Evolutionary conservation across 441 rosid species (phyloP), one percentile per base, ranked within the genome.

Genomic region (Erodium texanum): DNA sequence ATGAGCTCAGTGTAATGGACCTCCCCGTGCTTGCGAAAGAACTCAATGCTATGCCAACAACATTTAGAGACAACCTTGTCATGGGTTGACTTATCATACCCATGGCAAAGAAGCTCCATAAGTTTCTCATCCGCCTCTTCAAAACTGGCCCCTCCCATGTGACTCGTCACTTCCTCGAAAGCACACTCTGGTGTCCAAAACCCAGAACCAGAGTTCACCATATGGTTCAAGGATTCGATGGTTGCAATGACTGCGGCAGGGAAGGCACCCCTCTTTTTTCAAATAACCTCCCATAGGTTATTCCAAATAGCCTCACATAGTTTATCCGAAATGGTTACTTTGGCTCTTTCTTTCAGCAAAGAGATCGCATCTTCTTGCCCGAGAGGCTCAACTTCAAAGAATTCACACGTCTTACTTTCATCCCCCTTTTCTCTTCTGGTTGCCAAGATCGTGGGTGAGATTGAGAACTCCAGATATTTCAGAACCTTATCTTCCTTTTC

Each of bases 1-100:
- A 86, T 85, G 83, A 86, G 68, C 65, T 84, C 85, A 62, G 77
- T 78, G 73, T 74, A 85, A 76, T 86, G 80, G 67, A 83, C 76
- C 1, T 76, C 50, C 22, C 77, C 78, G 74, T 68, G 78, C 1
- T 54, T 72, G 64, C 3, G 6, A 65, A 75, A 79, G 52, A 81
- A 79, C 50, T 75, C 77, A 66, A 73, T 78, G 72, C 84, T 79
- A 24, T 86, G 83, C 84, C 89, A 84, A 54, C 72, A 85, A 73
- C 89, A 88, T 32, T 79, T 66, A 12, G 62, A 62, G 19, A 22
- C 68, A 1, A 64, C 36, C 27, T 22, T 66, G 3, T 65, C 32
- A 23, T 59, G 64, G 7, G 68, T 77, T 54, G 72, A 71, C 69
- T 64, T 54, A 1, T 54, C 76, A 73, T 73, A 52, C n/a, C 8